Evolutionary conservation across 2,329 filamentous ascomycete genomes (phyloP).

Genomic region (Immersiporthe knoxdaviesiana): DNA sequence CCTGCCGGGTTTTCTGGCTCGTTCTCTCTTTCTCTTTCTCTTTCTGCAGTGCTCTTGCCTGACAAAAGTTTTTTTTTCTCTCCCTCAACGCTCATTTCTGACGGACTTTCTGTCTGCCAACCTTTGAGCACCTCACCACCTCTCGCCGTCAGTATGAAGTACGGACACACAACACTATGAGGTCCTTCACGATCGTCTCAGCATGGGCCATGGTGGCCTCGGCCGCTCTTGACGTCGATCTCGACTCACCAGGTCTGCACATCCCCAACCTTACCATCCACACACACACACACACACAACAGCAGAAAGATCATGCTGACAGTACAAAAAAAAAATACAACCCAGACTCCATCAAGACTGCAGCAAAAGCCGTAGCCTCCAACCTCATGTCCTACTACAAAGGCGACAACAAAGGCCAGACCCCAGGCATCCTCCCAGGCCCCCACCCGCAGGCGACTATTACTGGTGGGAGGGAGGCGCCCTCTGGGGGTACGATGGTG

Average conservation of each 20-base stretch:
- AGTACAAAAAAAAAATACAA: too few relatives aligned
- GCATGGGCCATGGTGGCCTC: slow-evolving; percentile 14
- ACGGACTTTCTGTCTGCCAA: neutral
- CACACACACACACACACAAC: too few relatives aligned
- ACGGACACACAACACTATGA: slow-evolving; percentile 6
- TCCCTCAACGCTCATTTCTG: too few relatives aligned
- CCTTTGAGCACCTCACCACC: neutral
- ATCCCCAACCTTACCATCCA: neutral
- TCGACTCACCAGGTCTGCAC: slow-evolving; percentile 27
- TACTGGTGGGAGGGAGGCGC: slow-evolving; percentile 71
- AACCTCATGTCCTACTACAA: slow-evolving; percentile 51
- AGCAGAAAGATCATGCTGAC: neutral
- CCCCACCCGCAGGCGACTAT: slow-evolving; percentile 52
- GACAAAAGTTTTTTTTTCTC: too few relatives aligned
- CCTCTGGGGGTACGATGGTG: slow-evolving; percentile 63
- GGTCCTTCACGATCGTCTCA: slow-evolving; percentile 12
- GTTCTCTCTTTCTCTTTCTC: neutral
- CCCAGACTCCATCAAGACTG: slow-evolving; percentile 40
- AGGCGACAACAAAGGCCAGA: slow-evolving; percentile 47
- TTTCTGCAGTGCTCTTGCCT: too few relatives aligned
- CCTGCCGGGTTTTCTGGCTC: neutral
- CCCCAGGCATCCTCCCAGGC: slow-evolving; percentile 51
- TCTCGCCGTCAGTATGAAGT: slow-evolving; percentile 14
- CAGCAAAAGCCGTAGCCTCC: slow-evolving; percentile 44
- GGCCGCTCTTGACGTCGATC: slow-evolving; percentile 26